Evolutionary conservation across 768 basidiomycete species (phyloP).

Genomic region (Mycena haematopus): DNA sequence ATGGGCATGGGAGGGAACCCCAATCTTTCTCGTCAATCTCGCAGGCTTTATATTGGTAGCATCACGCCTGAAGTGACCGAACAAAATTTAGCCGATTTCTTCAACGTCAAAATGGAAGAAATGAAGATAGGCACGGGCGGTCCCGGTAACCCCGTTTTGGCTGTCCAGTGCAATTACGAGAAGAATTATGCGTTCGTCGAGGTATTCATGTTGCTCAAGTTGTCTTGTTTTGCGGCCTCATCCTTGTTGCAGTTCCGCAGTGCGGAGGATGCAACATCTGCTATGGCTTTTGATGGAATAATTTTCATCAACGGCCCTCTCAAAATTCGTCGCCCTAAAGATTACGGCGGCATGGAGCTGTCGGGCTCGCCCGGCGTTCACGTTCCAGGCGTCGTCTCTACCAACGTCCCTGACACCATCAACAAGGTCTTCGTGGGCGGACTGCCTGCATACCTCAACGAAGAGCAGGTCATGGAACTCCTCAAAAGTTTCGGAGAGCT

Average conservation of each 20-base stretch:
- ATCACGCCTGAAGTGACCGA: slow-evolving; percentile 96
- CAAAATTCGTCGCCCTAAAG: slow-evolving; percentile 97
- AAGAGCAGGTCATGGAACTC: slow-evolving; percentile 98
- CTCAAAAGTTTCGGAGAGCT: slow-evolving; percentile 97
- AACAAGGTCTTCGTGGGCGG: slow-evolving; percentile 99
- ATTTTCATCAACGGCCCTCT: slow-evolving; percentile 95
- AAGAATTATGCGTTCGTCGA: slow-evolving; percentile 99
- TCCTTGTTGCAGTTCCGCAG: slow-evolving; percentile 83
- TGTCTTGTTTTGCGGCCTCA: slow-evolving; percentile 17
- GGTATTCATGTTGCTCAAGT: slow-evolving; percentile 47
- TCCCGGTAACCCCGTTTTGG: slow-evolving; percentile 89
- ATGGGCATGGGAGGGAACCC: slow-evolving; percentile 89
- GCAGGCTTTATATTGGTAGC: slow-evolving; percentile 95
- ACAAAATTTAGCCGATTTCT: slow-evolving; percentile 89
- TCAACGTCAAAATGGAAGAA: slow-evolving; percentile 95
- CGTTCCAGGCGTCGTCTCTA: slow-evolving; percentile 95
- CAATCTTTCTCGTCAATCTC: slow-evolving; percentile 90
- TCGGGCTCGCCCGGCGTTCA: slow-evolving; percentile 65
- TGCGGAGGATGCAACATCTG: slow-evolving; percentile 94
- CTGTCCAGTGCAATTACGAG: slow-evolving; percentile 96
- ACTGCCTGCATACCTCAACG: slow-evolving; percentile 92
- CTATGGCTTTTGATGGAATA: slow-evolving; percentile 97
- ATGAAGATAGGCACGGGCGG: slow-evolving; percentile 85
- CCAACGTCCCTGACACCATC: slow-evolving; percentile 95
- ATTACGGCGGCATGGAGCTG: slow-evolving; percentile 86